Evolutionary conservation across 2,329 filamentous ascomycete genomes (phyloP).

Genomic region (Trichophyton mentagrophytes): DNA sequence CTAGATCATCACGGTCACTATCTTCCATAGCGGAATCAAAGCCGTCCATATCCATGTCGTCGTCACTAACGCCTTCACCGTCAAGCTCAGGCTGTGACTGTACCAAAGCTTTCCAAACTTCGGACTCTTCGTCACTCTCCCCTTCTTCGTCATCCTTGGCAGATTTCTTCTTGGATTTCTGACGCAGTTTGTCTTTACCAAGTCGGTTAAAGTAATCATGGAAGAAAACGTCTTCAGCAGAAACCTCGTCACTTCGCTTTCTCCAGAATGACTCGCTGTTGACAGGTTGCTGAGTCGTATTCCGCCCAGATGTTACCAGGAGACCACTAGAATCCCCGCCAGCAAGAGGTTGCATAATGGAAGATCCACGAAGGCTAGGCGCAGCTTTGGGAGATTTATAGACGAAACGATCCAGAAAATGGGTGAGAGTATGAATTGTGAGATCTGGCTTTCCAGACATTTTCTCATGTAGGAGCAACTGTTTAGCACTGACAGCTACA

Average conservation of each 20-base stretch:
- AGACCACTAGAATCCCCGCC: constrained; percentile 49
- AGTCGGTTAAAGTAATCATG: constrained; percentile 84
- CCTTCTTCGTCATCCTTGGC: constrained; percentile 31
- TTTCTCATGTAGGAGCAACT: constrained; percentile 54
- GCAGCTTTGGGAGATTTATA: constrained; percentile 77
- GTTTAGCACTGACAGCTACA: constrained; percentile 67
- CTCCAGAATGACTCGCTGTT: constrained; percentile 88
- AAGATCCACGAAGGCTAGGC: constrained; percentile 56
- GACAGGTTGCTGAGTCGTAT: constrained; percentile 51
- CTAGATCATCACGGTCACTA: constrained; percentile 32
- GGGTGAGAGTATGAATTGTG: constrained; percentile 76
- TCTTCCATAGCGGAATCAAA: constrained; percentile 40
- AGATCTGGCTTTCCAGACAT: constrained; percentile 82
- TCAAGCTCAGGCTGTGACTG: constrained; percentile 66
- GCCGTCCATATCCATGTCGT: constrained; percentile 45
- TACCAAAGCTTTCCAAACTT: constrained; percentile 86
- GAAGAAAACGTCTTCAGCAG: constrained; percentile 92
- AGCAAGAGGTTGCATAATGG: constrained; percentile 91
- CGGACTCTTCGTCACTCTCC: constrained; percentile 54
- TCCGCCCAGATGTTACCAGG: constrained; percentile 47
- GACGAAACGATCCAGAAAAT: constrained; percentile 97
- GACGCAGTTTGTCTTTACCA: constrained; percentile 48
- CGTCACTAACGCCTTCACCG: constrained; percentile 44
- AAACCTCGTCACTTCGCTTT: constrained; percentile 75
- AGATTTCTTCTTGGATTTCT: constrained; percentile 44